phyloP scores from a whole-genome alignment of 192 early-diverging fungal species.

The Entomortierella lignicola region DNA sequence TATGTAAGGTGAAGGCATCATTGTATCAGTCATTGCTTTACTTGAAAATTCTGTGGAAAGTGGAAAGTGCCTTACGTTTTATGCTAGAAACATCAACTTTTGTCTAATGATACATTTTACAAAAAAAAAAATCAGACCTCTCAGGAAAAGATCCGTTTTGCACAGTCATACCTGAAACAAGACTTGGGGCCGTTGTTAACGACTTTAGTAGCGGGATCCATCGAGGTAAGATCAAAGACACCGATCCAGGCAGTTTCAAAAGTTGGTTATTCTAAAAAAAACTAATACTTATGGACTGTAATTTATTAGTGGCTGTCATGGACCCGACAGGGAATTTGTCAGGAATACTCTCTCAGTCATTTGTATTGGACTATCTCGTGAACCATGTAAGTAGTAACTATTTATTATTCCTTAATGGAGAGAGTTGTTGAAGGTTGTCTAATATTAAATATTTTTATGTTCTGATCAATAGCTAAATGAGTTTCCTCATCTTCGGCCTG shows the following conservation, averaged over 20 bases:
- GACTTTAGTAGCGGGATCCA: constrained; percentile 83
- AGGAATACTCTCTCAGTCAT: constrained; percentile 83
- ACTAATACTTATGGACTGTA: not conserved
- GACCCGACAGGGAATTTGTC: constrained; percentile 62
- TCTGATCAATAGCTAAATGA: constrained; percentile 29
- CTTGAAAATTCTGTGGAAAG: too few species aligned
- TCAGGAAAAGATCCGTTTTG: constrained; percentile 90
- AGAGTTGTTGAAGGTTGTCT: too few species aligned
- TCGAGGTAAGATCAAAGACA: constrained; percentile 65
- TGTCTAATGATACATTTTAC: too few species aligned
- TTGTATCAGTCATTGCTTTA: too few species aligned
- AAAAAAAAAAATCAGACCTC: too few species aligned
- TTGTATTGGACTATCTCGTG: constrained; percentile 74
- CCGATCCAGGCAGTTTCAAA: too few species aligned
- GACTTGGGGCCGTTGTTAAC: constrained; percentile 73
- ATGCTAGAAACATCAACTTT: too few species aligned
- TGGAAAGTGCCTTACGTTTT: too few species aligned
- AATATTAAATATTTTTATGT: not conserved
- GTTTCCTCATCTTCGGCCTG: constrained; percentile 35
- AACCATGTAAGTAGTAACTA: constrained; percentile 59
- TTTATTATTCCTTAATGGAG: too few species aligned
- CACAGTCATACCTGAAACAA: constrained; percentile 80
- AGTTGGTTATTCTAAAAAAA: too few species aligned
- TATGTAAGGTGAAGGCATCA: constrained; percentile 7
- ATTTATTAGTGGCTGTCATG: constrained; percentile 73